phyloP scores from a whole-genome alignment of 2,329 filamentous ascomycete genomes.

The Ascosphaera aggregata region DNA sequence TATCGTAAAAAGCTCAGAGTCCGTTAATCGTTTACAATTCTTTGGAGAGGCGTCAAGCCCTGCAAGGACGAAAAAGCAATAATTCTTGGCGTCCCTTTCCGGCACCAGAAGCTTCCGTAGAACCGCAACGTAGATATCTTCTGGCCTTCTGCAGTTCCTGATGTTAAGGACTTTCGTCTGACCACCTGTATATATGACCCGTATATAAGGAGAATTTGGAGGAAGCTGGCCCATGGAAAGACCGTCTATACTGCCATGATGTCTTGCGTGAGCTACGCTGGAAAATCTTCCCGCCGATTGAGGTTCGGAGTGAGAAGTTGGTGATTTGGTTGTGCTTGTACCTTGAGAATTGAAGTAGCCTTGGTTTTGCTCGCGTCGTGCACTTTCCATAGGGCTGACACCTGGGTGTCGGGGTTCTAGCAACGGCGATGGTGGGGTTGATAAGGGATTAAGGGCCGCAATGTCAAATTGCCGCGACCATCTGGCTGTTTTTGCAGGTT shows the following conservation, averaged over 20 bases:
- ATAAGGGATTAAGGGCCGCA: conserved; percentile 48
- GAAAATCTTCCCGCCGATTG: background rate
- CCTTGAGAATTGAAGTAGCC: conserved; percentile 28
- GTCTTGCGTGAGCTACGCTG: conserved; percentile 44
- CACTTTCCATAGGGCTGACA: conserved; percentile 31
- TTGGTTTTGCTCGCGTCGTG: conserved; percentile 25
- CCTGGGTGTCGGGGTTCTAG: conserved; percentile 27
- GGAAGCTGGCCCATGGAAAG: conserved; percentile 71
- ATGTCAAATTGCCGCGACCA: conserved; percentile 33
- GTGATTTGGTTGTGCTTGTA: background rate
- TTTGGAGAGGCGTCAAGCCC: conserved; percentile 63
- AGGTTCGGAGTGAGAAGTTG: background rate
- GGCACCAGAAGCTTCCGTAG: conserved; percentile 70
- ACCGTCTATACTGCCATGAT: conserved; percentile 64
- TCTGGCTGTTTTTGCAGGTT: conserved; percentile 30
- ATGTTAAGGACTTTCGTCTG: conserved; percentile 89
- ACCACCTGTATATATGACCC: conserved; percentile 79
- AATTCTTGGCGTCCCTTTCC: conserved; percentile 80
- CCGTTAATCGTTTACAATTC: conserved; percentile 59
- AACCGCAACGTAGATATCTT: conserved; percentile 79
- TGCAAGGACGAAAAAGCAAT: conserved; percentile 86
- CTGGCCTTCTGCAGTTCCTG: conserved; percentile 69
- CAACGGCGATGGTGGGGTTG: background rate
- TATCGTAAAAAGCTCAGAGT: conserved; percentile 73
- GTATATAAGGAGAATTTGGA: conserved; percentile 66